Conservation (phyloP, 345 rosid species). For the Excoecaria cochinchinensis region DNA sequence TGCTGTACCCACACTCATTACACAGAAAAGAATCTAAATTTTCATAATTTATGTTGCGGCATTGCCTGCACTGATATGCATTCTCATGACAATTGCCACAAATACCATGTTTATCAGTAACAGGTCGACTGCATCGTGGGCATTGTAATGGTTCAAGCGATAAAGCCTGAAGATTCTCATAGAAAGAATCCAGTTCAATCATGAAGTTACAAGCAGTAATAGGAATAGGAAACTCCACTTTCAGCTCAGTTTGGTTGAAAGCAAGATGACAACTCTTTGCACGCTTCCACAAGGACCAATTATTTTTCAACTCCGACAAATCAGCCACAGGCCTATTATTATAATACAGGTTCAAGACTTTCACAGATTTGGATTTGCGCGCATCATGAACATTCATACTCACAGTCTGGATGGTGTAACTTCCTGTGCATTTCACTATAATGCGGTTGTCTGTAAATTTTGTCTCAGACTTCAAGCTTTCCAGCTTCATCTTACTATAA, state of each 20-base stretch:
- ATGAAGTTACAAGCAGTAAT: constrained; percentile 98
- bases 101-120: constrained; percentile 95
- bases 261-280: constrained; percentile 98
- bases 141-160: constrained; percentile 97
- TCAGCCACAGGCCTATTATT: constrained; percentile 97
- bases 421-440: constrained; percentile 96
- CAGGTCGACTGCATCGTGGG: constrained; percentile 97
- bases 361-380: constrained; percentile 94
- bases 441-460: constrained; percentile 97
- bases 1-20: constrained; percentile 98
- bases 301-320: constrained; percentile 93
- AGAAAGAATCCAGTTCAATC: constrained; percentile 99
- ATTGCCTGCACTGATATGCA: constrained; percentile 99
- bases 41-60: constrained; percentile 97
- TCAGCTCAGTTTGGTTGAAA: constrained; percentile 94
- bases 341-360: constrained; percentile 90
- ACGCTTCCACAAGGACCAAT: constrained; percentile 97
- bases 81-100: constrained; percentile 98
- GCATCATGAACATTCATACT: constrained; percentile 99
- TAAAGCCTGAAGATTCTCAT: constrained; percentile 98
- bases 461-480: constrained; percentile 94
- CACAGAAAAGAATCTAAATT: constrained; percentile 96
- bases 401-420: constrained; percentile 95
- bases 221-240: constrained; percentile 97
- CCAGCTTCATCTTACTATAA: constrained; percentile 94